Percentiles rank a stretch among this genome's conserved stretches.
Conservation (phyloP, 148 eudicot genomes). For the Oxyria digyna region DNA sequence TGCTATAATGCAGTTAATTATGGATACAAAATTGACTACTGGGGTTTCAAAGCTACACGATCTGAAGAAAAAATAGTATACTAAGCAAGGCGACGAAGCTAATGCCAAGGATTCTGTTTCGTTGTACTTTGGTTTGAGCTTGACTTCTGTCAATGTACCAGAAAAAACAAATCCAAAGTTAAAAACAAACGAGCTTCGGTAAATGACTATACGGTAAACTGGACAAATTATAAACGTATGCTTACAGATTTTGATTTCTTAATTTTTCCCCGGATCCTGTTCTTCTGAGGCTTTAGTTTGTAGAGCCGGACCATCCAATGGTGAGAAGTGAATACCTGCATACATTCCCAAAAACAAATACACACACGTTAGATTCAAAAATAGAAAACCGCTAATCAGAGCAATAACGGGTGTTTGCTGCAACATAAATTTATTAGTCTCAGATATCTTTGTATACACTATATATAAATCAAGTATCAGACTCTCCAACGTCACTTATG, state of each 20-base stretch:
- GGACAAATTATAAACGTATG: neutral
- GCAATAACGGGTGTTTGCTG: neutral
- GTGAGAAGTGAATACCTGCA: conserved; percentile 90
- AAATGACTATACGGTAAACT: neutral
- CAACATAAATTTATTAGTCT: neutral
- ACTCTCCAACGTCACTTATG: neutral
- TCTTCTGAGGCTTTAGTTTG: conserved; percentile 83
- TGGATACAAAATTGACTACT: conserved; percentile 4
- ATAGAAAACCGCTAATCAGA: neutral
- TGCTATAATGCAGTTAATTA: too few relatives aligned
- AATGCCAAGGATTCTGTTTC: conserved; percentile 84
- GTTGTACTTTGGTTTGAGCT: conserved; percentile 38
- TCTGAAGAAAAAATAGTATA: neutral
- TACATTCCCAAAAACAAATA: neutral
- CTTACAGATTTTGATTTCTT: conserved; percentile 73
- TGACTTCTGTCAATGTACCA: conserved; percentile 37
- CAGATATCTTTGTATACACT: too few relatives aligned
- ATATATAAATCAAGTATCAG: neutral
- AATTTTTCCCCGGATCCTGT: conserved; percentile 74
- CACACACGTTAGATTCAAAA: neutral
- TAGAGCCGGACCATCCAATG: conserved; percentile 98
- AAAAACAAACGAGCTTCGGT: neutral
- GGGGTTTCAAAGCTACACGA: conserved; percentile 1
- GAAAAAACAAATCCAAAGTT: neutral
- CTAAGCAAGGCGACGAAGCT: conserved; percentile 6